These are phyloP conservation scores for Mycena alexandri DNA, from an alignment of 768 basidiomycete genomes.

Conservation along the genomic window DNA sequence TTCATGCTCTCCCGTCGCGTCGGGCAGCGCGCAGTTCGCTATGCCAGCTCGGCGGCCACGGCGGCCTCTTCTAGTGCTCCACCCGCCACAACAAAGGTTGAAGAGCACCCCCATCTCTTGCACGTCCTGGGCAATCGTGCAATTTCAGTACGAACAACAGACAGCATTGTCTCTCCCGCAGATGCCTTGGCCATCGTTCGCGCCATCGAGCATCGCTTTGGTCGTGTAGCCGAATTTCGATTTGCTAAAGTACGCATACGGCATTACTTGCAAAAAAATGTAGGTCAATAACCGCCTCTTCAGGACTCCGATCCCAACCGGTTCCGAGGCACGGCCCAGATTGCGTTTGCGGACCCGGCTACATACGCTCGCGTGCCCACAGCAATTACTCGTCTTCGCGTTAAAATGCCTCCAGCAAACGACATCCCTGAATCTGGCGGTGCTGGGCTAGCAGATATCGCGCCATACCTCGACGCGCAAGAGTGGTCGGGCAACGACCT, in stretches of 20 bases:
- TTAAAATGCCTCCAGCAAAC: neutral
- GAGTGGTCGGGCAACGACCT: slow-evolving; percentile 27
- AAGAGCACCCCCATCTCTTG: slow-evolving; percentile 8
- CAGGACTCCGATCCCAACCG: slow-evolving; percentile 10
- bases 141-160: slow-evolving; percentile 56
- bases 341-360: slow-evolving; percentile 24
- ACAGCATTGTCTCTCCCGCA: slow-evolving; percentile 57
- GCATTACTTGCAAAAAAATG: neutral
- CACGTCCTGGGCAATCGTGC: slow-evolving; percentile 41
- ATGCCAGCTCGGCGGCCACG: neutral
- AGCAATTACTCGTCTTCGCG: neutral
- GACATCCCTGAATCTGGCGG: slow-evolving; percentile 1
- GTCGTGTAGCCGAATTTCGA: slow-evolving; percentile 25
- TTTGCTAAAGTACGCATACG: slow-evolving; percentile 15
- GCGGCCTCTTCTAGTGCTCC: neutral
- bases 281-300: neutral
- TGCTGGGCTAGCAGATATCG: slow-evolving; percentile 17
- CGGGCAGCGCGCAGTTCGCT: slow-evolving; percentile 24
- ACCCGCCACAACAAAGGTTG: no score
- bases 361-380: slow-evolving; percentile 25
- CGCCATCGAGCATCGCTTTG: slow-evolving; percentile 58
- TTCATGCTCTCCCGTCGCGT: slow-evolving; percentile 21
- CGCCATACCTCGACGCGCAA: slow-evolving; percentile 1
- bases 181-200: slow-evolving; percentile 67
- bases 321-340: slow-evolving; percentile 14